Conservation (phyloP, 2,329 filamentous ascomycete species). For the Leptographium wingfieldii region DNA sequence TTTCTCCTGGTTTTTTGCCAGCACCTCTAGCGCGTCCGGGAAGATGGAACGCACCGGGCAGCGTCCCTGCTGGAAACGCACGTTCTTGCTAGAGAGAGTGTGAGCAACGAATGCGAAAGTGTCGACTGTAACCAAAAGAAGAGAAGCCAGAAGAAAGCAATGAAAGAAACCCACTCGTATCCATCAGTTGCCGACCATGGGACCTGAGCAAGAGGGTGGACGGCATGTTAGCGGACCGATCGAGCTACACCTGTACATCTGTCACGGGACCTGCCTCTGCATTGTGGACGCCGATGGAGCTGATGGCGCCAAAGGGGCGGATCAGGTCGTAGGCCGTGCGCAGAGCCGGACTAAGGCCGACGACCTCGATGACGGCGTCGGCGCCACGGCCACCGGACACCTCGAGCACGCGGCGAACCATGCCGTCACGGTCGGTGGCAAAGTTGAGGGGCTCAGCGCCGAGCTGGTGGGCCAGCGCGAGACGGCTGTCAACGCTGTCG, state of each 20-base stretch:
- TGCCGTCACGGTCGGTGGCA: constrained; percentile 47
- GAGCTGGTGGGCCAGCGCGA: constrained; percentile 58
- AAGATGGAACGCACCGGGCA: constrained; percentile 65
- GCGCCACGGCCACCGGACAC: constrained; percentile 70
- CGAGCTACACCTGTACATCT: too few species aligned
- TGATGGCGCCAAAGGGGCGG: constrained; percentile 60
- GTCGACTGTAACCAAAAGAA: constrained; percentile 1
- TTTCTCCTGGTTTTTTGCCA: constrained; percentile 54
- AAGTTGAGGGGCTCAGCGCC: constrained; percentile 82
- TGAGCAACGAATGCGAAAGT: background rate
- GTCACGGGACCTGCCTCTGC: constrained; percentile 40
- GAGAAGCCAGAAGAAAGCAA: too few species aligned
- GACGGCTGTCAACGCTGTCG: constrained; percentile 61
- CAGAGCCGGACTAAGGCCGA: constrained; percentile 56
- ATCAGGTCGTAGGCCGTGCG: constrained; percentile 59
- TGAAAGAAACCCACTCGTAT: constrained; percentile 30
- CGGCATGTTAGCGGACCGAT: too few species aligned
- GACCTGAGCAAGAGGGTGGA: constrained; percentile 29
- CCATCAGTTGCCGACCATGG: constrained; percentile 54
- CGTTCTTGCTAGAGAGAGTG: constrained; percentile 45
- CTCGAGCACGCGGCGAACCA: constrained; percentile 58
- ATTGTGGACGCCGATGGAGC: constrained; percentile 66
- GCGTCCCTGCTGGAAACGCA: constrained; percentile 62
- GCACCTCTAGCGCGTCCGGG: constrained; percentile 46
- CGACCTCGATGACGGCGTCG: constrained; percentile 72